A percentile compares a stretch with the other conserved stretches of the same genome.
Evolutionary conservation across 2,329 filamentous ascomycete species (phyloP).

Genomic region (Ceratocystis lukuohia): DNA sequence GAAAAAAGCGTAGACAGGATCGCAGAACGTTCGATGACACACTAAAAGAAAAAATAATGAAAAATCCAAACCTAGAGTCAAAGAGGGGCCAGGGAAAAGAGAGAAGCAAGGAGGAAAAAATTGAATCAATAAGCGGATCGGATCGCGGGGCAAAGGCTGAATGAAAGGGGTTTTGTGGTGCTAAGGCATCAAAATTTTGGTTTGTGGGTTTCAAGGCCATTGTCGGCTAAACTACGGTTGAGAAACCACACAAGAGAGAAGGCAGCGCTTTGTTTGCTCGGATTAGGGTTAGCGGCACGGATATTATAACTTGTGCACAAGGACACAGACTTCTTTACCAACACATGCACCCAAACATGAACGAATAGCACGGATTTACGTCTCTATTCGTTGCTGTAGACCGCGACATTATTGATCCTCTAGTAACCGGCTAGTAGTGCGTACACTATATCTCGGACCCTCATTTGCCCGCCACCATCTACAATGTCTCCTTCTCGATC

Average conservation of each 20-base stretch:
- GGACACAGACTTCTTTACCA: not conserved
- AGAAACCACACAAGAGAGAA: not conserved
- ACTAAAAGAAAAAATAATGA: conserved; percentile 10
- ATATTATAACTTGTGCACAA: not conserved
- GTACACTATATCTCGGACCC: not conserved
- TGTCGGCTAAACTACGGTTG: not conserved
- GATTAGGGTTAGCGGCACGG: not conserved
- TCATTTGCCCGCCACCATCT: not conserved
- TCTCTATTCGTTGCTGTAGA: not conserved
- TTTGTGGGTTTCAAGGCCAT: not conserved
- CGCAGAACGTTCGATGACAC: conserved; percentile 4
- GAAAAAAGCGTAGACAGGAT: conserved; percentile 15
- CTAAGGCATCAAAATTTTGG: not conserved
- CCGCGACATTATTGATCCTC: not conserved
- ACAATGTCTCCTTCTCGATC: conserved; percentile 20
- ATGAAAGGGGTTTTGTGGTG: not conserved
- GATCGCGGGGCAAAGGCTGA: not conserved
- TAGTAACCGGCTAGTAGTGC: not conserved
- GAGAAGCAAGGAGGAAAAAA: conserved; percentile 19
- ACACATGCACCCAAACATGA: not conserved
- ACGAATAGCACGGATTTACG: not conserved
- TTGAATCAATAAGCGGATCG: conserved; percentile 2
- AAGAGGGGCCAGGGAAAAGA: conserved; percentile 20
- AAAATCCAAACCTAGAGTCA: not conserved
- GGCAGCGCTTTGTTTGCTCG: not conserved